Evolutionary conservation across 441 rosid species (phyloP).

Genomic region (Adansonia grandidieri): DNA sequence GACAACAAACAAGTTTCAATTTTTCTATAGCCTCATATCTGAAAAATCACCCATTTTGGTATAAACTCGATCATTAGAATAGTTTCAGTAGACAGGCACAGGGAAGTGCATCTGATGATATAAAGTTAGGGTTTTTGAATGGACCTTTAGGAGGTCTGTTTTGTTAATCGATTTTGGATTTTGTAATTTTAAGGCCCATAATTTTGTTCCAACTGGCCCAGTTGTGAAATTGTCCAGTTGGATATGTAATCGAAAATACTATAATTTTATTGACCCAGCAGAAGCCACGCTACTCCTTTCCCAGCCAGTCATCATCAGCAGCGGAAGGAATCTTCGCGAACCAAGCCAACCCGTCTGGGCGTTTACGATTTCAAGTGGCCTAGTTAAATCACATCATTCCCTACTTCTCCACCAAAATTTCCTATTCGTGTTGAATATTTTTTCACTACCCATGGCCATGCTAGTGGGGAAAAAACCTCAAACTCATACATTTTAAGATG

Average conservation of each 20-base stretch:
- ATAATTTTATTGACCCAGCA: not conserved
- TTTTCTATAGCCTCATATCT: constrained; percentile 13
- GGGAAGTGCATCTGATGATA: not conserved
- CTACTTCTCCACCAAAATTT: not conserved
- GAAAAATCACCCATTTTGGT: not conserved
- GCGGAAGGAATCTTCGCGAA: not conserved
- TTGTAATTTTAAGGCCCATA: constrained; percentile 21
- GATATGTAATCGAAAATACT: not conserved
- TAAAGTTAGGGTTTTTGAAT: constrained; percentile 5
- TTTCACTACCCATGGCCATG: too few relatives aligned
- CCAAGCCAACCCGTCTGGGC: not conserved
- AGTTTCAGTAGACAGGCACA: not conserved
- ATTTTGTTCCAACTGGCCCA: constrained; percentile 1
- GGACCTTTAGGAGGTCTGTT: not conserved
- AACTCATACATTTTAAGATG: not conserved
- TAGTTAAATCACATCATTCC: not conserved
- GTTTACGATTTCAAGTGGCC: not conserved
- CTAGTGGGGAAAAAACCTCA: too few relatives aligned
- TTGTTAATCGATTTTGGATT: not conserved
- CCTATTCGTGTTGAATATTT: not conserved
- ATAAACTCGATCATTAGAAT: not conserved
- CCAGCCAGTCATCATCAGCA: not conserved
- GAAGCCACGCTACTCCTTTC: not conserved
- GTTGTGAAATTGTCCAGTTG: not conserved
- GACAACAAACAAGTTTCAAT: constrained; percentile 8